Percentiles rank a stretch among this genome's conserved stretches.
Conservation (phyloP, 2,329 filamentous ascomycete genomes). For the Juglanconis sp. region DNA sequence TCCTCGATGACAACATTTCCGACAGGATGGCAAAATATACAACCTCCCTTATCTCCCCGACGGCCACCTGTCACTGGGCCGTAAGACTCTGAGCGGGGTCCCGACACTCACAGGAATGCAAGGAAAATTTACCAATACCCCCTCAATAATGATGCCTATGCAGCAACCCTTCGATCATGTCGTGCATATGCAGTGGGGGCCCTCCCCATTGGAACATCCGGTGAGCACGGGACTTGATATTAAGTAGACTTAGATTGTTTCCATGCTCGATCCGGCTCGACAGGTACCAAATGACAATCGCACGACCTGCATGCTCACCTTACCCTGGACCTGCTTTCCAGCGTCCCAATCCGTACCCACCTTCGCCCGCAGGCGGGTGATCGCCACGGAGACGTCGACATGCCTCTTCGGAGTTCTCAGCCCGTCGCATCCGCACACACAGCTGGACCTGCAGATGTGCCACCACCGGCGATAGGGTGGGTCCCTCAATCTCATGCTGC, state of each 20-base stretch:
- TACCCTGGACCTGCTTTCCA: background rate
- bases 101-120: background rate
- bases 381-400: background rate
- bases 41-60: conserved; percentile 1
- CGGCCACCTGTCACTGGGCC: background rate
- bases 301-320: background rate
- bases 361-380: background rate
- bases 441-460: background rate
- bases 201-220: background rate
- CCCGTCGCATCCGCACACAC: background rate
- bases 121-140: background rate
- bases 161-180: background rate
- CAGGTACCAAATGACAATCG: background rate
- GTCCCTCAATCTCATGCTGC: background rate
- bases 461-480: conserved; percentile 7
- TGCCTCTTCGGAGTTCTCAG: conserved; percentile 4
- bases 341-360: conserved; percentile 4
- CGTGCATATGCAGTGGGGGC: conserved; percentile 7
- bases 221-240: background rate
- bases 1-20: conserved; percentile 1
- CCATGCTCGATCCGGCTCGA: background rate
- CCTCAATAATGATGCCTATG: background rate
- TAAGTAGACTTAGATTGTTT: background rate
- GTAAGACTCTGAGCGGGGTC: background rate
- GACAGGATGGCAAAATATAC: conserved; percentile 4